Evolutionary conservation across 257 asterid genomes (phyloP).

Genomic region (Plectranthus barbatus): DNA sequence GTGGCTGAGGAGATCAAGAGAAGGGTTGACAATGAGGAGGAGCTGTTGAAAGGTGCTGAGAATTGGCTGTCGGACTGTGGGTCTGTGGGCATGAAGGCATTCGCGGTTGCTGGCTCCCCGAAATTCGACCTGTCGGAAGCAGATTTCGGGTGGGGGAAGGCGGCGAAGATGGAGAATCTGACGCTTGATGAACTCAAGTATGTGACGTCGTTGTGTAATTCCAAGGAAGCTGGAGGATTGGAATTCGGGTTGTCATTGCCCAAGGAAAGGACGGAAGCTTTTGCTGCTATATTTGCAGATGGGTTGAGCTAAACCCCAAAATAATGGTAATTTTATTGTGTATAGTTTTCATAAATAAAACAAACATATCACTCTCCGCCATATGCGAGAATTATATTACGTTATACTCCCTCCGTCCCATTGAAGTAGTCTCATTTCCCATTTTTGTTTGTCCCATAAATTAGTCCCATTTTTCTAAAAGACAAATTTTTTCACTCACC

Average conservation of each 20-base stretch:
- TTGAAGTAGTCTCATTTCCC: too few relatives aligned
- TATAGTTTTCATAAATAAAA: too few relatives aligned
- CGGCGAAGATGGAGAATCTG: conserved; percentile 19
- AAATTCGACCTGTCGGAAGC: conserved; percentile 26
- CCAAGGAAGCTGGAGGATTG: conserved; percentile 22
- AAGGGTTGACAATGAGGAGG: conserved; percentile 13
- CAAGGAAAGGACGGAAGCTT: conserved; percentile 18
- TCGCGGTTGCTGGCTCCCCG: conserved; percentile 43
- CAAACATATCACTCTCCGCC: too few relatives aligned
- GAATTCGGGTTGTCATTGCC: conserved; percentile 34
- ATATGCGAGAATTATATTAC: too few relatives aligned
- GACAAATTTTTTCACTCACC: too few relatives aligned
- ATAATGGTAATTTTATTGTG: too few relatives aligned
- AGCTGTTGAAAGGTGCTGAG: conserved; percentile 22
- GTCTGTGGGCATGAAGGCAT: not conserved
- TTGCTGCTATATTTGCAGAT: conserved; percentile 20
- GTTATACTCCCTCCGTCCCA: too few relatives aligned
- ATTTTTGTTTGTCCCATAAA: too few relatives aligned
- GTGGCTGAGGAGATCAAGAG: conserved; percentile 21
- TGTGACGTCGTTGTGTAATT: conserved; percentile 28
- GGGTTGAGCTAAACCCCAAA: conserved; percentile 18
- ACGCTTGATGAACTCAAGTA: conserved; percentile 29
- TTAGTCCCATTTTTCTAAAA: too few relatives aligned
- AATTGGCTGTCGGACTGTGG: conserved; percentile 6
- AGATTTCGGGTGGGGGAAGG: too few relatives aligned